These are phyloP conservation scores for Adansonia gregorii DNA, from an alignment of 441 rosid species.

Conservation along the genomic window DNA sequence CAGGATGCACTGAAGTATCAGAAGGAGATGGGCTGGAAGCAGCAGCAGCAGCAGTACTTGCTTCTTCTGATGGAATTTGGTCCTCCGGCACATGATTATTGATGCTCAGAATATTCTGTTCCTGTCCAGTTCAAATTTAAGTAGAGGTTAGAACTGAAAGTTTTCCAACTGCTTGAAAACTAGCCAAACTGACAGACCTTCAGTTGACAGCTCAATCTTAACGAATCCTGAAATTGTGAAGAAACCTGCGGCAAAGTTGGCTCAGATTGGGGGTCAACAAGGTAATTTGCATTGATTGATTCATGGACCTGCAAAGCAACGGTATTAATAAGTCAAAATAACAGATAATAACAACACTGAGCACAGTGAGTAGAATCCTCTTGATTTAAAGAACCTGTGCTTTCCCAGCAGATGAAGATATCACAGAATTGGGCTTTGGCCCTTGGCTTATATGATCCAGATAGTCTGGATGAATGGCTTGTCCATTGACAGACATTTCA, in stretches of 20 bases:
- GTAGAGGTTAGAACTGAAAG: background rate
- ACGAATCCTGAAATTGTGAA: conserved; percentile 56
- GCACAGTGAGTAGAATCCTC: conserved; percentile 16
- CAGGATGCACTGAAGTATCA: conserved; percentile 43
- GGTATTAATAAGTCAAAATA: conserved; percentile 13
- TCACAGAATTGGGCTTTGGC: conserved; percentile 49
- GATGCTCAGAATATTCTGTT: conserved; percentile 42
- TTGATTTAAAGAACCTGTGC: conserved; percentile 51
- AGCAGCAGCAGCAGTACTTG: conserved; percentile 35
- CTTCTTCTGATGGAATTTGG: conserved; percentile 45
- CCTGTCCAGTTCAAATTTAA: conserved; percentile 45
- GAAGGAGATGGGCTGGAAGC: conserved; percentile 38
- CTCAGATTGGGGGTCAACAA: conserved; percentile 49
- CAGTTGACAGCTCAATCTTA: conserved; percentile 47
- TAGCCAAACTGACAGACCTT: conserved; percentile 43
- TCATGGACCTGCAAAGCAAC: conserved; percentile 53
- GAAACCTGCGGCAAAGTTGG: conserved; percentile 61
- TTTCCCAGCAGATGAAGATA: conserved; percentile 54
- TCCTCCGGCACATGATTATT: conserved; percentile 44
- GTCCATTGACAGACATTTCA: conserved; percentile 61
- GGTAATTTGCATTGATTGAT: conserved; percentile 54
- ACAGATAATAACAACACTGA: background rate
- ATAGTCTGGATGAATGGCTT: conserved; percentile 56
- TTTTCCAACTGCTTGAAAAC: conserved; percentile 11
- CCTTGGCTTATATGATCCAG: conserved; percentile 54